Evolutionary conservation across 441 rosid genomes (phyloP).

Genomic region (Eruca vesicaria): DNA sequence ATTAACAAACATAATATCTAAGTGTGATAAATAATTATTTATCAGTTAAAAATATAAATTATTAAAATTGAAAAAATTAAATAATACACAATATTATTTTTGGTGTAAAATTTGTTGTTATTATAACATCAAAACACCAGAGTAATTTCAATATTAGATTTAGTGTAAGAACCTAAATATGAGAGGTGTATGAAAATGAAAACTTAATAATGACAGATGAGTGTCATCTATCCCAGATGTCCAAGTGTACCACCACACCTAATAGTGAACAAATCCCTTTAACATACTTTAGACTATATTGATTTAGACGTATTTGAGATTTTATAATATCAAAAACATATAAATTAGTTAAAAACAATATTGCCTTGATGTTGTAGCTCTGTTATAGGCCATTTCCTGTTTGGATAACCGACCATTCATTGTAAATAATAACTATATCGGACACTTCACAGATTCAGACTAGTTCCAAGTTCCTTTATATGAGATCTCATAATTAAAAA

Average conservation of each 20-base stretch:
- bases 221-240: background rate
- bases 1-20: no score
- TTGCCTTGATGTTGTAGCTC: background rate
- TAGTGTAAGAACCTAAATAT: no score
- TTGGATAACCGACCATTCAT: background rate
- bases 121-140: no score
- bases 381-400: background rate
- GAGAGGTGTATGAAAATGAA: background rate
- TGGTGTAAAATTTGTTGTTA: no score
- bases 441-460: background rate
- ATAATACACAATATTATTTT: no score
- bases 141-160: no score
- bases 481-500: no score
- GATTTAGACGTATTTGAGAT: background rate
- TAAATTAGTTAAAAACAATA: background rate
- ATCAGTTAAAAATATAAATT: no score
- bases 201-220: background rate
- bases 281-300: background rate
- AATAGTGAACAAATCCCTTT: background rate
- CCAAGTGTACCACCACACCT: background rate
- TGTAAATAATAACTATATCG: background rate
- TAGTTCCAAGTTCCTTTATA: no score
- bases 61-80: no score
- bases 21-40: no score
- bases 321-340: background rate